Percentiles rank a stretch among this genome's conserved stretches.
Evolutionary conservation across 768 basidiomycete genomes (phyloP).

Genomic region (Mycena kentingensis): DNA sequence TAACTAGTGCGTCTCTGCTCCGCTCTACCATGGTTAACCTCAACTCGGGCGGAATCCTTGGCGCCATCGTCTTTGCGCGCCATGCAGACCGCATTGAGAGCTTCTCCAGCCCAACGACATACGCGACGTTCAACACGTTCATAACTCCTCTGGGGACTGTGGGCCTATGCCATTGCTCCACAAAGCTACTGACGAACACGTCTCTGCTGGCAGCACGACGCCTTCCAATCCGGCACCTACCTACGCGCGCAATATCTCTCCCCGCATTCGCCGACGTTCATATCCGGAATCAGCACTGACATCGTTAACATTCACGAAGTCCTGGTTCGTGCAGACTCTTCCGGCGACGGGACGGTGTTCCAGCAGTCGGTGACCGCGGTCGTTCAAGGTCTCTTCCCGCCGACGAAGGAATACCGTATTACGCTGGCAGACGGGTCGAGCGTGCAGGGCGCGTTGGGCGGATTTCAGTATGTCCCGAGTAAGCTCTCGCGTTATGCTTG

Average conservation of each 20-base stretch:
- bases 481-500: constrained; percentile 2
- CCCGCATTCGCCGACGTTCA: constrained; percentile 42
- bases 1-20: too few species aligned
- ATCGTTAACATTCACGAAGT: constrained; percentile 40
- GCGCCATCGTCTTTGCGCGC: constrained; percentile 17
- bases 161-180: background rate
- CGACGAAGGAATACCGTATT: constrained; percentile 36
- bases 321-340: constrained; percentile 49
- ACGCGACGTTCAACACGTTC: constrained; percentile 19
- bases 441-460: constrained; percentile 47
- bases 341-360: constrained; percentile 54
- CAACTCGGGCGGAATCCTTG: constrained; percentile 13
- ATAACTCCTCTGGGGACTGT: constrained; percentile 20
- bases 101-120: constrained; percentile 19
- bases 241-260: constrained; percentile 44
- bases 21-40: constrained; percentile 11
- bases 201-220: constrained; percentile 9
- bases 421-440: constrained; percentile 52
- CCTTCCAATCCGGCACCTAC: constrained; percentile 32
- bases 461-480: constrained; percentile 42
- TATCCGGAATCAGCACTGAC: constrained; percentile 36
- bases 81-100: constrained; percentile 20
- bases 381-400: constrained; percentile 56
- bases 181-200: background rate
- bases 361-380: constrained; percentile 54